phyloP scores from a whole-genome alignment of 495 filamentous ascomycete genomes.

The Friedmanniomyces simplex region DNA sequence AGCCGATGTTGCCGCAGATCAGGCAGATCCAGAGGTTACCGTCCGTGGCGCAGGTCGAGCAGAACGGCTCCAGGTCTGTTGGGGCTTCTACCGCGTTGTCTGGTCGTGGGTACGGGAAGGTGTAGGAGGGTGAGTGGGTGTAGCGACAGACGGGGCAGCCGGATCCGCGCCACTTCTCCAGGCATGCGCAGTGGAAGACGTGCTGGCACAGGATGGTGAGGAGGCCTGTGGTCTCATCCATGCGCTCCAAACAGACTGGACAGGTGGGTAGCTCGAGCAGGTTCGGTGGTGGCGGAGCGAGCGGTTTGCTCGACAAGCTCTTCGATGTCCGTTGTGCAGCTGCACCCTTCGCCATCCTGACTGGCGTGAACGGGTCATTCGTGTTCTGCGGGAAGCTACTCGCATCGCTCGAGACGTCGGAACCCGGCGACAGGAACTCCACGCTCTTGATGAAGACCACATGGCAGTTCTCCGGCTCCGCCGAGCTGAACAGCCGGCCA shows the following conservation, averaged over 20 bases:
- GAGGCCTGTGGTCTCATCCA: conserved; percentile 93
- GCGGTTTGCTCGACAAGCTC: conserved; percentile 60
- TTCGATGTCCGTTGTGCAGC: conserved; percentile 15
- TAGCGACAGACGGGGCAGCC: conserved; percentile 94
- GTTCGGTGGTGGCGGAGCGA: conserved; percentile 82
- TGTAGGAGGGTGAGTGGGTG: conserved; percentile 42
- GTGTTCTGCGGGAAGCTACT: conserved; percentile 44
- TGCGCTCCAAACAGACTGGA: conserved; percentile 91
- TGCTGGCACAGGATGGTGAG: conserved; percentile 96
- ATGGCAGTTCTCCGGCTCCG: conserved; percentile 96
- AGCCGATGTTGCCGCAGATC: conserved; percentile 88
- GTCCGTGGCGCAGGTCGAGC: conserved; percentile 62
- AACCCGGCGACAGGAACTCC: conserved; percentile 44
- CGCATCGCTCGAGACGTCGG: conserved; percentile 28
- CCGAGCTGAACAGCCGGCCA: conserved; percentile 86
- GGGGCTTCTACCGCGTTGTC: conserved; percentile 15
- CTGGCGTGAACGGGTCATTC: conserved; percentile 55
- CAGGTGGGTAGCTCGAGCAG: conserved; percentile 91
- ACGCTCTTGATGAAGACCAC: conserved; percentile 93
- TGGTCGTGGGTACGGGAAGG: conserved; percentile 23
- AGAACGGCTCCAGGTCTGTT: conserved; percentile 40
- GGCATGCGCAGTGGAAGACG: conserved; percentile 93
- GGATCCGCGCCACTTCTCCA: conserved; percentile 89
- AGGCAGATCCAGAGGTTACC: conserved; percentile 77
- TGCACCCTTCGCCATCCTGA: conserved; percentile 10